A percentile compares a stretch with the other conserved stretches of the same genome.
Conservation (phyloP, 2,329 filamentous ascomycete species). For the Fusarium hainanense region DNA sequence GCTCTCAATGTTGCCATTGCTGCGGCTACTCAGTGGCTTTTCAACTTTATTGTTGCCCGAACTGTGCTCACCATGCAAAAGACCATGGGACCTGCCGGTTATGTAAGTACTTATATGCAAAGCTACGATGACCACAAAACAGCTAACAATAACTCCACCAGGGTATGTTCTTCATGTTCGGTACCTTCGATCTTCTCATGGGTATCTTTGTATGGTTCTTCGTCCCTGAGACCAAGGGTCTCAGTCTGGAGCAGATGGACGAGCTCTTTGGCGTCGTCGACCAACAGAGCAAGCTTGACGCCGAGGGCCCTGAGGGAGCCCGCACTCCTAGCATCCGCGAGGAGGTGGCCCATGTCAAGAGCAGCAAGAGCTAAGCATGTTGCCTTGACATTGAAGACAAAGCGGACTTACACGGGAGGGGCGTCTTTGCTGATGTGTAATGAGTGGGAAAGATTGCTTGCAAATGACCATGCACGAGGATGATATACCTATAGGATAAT, state of each 20-base stretch:
- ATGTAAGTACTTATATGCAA: constrained; percentile 47
- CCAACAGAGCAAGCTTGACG: constrained; percentile 45
- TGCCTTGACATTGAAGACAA: neutral
- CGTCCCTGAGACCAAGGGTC: constrained; percentile 77
- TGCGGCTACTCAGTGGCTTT: constrained; percentile 77
- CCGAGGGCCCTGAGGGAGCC: constrained; percentile 49
- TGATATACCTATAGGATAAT: constrained; percentile 2
- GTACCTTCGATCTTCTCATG: constrained; percentile 73
- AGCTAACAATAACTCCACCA: constrained; percentile 30
- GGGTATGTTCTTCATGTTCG: constrained; percentile 77
- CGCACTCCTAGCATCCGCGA: constrained; percentile 45
- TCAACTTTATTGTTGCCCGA: constrained; percentile 76
- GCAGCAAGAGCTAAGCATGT: constrained; percentile 6
- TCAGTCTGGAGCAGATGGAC: constrained; percentile 72
- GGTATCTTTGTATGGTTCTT: constrained; percentile 74
- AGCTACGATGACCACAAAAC: neutral
- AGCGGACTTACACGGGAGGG: neutral
- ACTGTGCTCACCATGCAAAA: constrained; percentile 75
- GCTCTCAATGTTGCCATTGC: constrained; percentile 75
- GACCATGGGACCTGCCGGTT: constrained; percentile 58
- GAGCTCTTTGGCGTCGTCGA: constrained; percentile 72
- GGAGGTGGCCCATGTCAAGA: constrained; percentile 37
- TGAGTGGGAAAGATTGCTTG: neutral
- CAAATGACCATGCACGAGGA: neutral
- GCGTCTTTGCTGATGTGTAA: neutral